Evolutionary conservation across 495 filamentous ascomycete species (phyloP).

Genomic region (Copromyces sp.): DNA sequence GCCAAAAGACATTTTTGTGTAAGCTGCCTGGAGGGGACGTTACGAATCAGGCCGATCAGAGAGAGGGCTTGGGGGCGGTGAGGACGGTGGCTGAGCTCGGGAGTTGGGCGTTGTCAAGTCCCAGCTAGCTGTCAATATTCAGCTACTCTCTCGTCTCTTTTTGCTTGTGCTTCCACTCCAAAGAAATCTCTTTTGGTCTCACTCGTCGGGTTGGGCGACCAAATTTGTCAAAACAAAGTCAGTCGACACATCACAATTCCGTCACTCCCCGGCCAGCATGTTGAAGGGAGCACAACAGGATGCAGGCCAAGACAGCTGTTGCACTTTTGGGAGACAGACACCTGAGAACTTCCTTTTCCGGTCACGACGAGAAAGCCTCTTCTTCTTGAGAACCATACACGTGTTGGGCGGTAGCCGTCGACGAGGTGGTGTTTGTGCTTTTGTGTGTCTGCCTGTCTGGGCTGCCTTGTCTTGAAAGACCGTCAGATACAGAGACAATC

Average conservation of each 20-base stretch:
- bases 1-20: background rate
- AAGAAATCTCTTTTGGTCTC: background rate
- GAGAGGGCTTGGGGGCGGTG: conserved; percentile 19
- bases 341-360: background rate
- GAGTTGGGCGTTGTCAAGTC: conserved; percentile 13
- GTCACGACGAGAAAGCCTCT: background rate
- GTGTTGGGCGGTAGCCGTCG: background rate
- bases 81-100: conserved; percentile 22
- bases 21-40: background rate
- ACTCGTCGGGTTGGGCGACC: background rate
- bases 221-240: background rate
- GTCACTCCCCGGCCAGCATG: conserved; percentile 8
- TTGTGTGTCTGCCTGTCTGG: background rate
- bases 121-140: conserved; percentile 4
- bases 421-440: background rate
- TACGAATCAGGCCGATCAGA: background rate
- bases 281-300: conserved; percentile 3
- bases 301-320: background rate
- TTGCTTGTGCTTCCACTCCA: background rate
- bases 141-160: conserved; percentile 2
- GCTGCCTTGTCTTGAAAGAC: background rate
- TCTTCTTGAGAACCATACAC: background rate
- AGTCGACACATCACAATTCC: conserved; percentile 5
- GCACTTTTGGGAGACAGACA: conserved; percentile 4
- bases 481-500: background rate